Evolutionary conservation across 140 eudicot species (phyloP).

Genomic region (Bidens hawaiensis): DNA sequence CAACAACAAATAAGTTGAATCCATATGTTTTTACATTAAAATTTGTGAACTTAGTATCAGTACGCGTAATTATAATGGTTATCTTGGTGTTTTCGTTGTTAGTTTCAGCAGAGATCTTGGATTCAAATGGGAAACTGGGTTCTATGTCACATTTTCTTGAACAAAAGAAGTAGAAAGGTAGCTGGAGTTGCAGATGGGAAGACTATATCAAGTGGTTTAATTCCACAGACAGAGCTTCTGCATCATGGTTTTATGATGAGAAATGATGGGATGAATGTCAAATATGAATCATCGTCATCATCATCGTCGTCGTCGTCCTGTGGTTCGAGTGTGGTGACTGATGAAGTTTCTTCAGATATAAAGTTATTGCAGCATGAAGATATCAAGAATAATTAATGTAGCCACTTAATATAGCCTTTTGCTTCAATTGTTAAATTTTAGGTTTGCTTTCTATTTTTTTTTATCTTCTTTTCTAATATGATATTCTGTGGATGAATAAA

Average conservation of each 20-base stretch:
- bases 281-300: slow-evolving; percentile 16
- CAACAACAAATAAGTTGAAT: no score
- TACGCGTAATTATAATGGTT: background rate
- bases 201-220: slow-evolving; percentile 24
- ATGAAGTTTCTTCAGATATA: slow-evolving; percentile 43
- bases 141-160: slow-evolving; percentile 47
- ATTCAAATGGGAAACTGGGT: slow-evolving; percentile 57
- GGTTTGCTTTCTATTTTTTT: background rate
- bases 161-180: slow-evolving; percentile 27
- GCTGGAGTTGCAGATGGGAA: slow-evolving; percentile 19
- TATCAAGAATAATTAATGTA: slow-evolving; percentile 19
- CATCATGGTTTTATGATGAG: slow-evolving; percentile 12
- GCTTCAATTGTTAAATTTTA: background rate
- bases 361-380: slow-evolving; percentile 20
- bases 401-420: slow-evolving; percentile 7
- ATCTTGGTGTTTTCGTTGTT: slow-evolving; percentile 5
- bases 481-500: background rate
- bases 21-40: no score
- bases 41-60: background rate
- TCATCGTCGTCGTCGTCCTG: slow-evolving; percentile 40
- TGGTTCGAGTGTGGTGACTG: slow-evolving; percentile 45
- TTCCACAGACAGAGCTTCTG: slow-evolving; percentile 19
- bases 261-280: slow-evolving; percentile 12
- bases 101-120: slow-evolving; percentile 29
- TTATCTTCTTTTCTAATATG: background rate